These are phyloP conservation scores for Penicillium paneum DNA, from an alignment of 2,329 filamentous ascomycete species.

Conservation along the genomic window DNA sequence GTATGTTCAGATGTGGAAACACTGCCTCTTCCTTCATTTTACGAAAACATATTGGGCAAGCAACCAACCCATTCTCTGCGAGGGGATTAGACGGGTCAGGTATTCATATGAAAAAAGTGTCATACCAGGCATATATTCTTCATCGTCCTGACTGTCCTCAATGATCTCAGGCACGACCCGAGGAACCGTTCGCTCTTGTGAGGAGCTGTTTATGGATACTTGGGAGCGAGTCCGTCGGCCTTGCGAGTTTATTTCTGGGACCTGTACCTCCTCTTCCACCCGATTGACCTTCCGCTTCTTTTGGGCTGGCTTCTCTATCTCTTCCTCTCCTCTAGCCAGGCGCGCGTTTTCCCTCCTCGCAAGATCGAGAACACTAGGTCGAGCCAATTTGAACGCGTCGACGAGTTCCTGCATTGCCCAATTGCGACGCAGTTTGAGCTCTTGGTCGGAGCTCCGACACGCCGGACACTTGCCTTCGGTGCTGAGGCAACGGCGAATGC, in stretches of 20 bases:
- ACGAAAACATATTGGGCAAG: constrained; percentile 76
- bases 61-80: constrained; percentile 69
- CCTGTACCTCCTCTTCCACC: constrained; percentile 35
- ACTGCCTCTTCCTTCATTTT: constrained; percentile 78
- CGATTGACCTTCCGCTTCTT: constrained; percentile 39
- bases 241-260: constrained; percentile 30
- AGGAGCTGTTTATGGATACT: neutral
- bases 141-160: constrained; percentile 41
- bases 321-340: constrained; percentile 49
- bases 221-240: constrained; percentile 38
- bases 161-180: constrained; percentile 28
- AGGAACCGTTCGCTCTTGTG: neutral
- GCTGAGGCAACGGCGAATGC: constrained; percentile 81
- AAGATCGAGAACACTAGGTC: constrained; percentile 61
- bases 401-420: constrained; percentile 82
- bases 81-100: constrained; percentile 14
- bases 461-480: constrained; percentile 83
- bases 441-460: constrained; percentile 75
- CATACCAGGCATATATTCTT: constrained; percentile 36
- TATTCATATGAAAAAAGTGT: neutral
- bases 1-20: constrained; percentile 73
- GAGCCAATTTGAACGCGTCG: constrained; percentile 67
- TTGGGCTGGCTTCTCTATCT: constrained; percentile 24
- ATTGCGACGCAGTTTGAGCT: constrained; percentile 79
- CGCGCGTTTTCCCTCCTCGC: constrained; percentile 56